A percentile compares a stretch with the other conserved stretches of the same genome.
phyloP scores from a whole-genome alignment of 192 early-diverging fungal genomes.

The Umbelopsis isabellina region DNA sequence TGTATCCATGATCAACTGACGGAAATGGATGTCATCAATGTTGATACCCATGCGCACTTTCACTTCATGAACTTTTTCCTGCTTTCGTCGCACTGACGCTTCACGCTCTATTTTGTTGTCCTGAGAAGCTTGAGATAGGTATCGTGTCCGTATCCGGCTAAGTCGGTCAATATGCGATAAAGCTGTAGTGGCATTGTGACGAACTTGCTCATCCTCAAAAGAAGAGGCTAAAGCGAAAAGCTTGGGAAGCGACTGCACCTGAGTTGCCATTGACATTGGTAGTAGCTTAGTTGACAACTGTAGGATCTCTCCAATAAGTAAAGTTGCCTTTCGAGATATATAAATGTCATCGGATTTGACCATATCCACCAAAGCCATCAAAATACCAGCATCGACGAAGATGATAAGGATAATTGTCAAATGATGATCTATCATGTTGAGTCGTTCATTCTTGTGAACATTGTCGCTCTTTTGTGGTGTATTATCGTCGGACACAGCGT shows the following conservation, averaged over 20 bases:
- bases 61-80: conserved; percentile 56
- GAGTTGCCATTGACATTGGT: conserved; percentile 54
- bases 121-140: conserved; percentile 28
- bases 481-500: neutral
- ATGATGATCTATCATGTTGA: conserved; percentile 72
- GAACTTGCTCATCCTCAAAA: conserved; percentile 72
- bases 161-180: conserved; percentile 75
- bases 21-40: conserved; percentile 76
- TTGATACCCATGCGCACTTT: conserved; percentile 61
- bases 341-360: conserved; percentile 63
- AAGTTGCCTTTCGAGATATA: conserved; percentile 66
- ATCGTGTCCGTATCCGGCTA: conserved; percentile 47
- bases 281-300: conserved; percentile 71
- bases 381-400: conserved; percentile 76
- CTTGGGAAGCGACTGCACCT: conserved; percentile 70
- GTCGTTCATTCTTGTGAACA: conserved; percentile 39
- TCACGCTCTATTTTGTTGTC: conserved; percentile 26
- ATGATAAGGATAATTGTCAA: conserved; percentile 69
- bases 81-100: conserved; percentile 30
- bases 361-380: conserved; percentile 67
- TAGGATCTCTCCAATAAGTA: conserved; percentile 75
- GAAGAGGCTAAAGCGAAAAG: conserved; percentile 76
- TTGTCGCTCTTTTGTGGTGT: neutral
- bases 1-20: conserved; percentile 65
- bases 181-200: conserved; percentile 77